These are phyloP conservation scores for Fonsecaea erecta DNA, from an alignment of 2,329 filamentous ascomycete genomes.

Conservation along the genomic window DNA sequence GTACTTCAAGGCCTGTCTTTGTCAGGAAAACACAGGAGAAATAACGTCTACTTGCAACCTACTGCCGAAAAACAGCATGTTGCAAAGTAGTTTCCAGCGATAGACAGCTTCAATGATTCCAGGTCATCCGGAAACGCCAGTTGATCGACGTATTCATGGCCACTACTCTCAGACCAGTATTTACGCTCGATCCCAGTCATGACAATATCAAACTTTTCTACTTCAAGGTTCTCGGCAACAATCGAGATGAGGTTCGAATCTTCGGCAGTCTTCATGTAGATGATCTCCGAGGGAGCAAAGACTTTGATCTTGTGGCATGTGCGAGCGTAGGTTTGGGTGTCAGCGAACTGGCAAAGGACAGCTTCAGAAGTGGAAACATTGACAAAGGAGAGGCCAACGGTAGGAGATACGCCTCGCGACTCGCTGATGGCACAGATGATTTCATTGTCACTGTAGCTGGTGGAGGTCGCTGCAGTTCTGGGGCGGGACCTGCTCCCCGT, in stretches of 20 bases:
- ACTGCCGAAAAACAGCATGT: slow-evolving; percentile 86
- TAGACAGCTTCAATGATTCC: slow-evolving; percentile 76
- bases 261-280: slow-evolving; percentile 75
- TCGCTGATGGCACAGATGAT: slow-evolving; percentile 89
- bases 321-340: slow-evolving; percentile 88
- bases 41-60: slow-evolving; percentile 43
- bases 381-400: slow-evolving; percentile 83
- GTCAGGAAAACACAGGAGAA: slow-evolving; percentile 22
- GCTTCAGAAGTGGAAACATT: slow-evolving; percentile 85
- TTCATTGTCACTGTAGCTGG: slow-evolving; percentile 64
- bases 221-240: slow-evolving; percentile 71
- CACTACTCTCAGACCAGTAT: slow-evolving; percentile 80
- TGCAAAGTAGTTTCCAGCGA: slow-evolving; percentile 83
- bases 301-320: slow-evolving; percentile 86
- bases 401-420: slow-evolving; percentile 82
- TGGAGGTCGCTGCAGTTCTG: slow-evolving; percentile 61
- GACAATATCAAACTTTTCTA: slow-evolving; percentile 46
- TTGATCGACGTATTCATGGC: slow-evolving; percentile 76
- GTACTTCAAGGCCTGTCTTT: slow-evolving; percentile 73
- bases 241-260: slow-evolving; percentile 76
- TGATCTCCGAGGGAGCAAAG: slow-evolving; percentile 76
- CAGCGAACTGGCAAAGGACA: slow-evolving; percentile 86
- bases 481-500: slow-evolving; percentile 43
- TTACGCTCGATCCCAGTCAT: slow-evolving; percentile 72
- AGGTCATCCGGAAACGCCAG: slow-evolving; percentile 81